Evolutionary conservation across 192 early-diverging fungal species (phyloP).

Genomic region (Chytriomyces sp.): DNA sequence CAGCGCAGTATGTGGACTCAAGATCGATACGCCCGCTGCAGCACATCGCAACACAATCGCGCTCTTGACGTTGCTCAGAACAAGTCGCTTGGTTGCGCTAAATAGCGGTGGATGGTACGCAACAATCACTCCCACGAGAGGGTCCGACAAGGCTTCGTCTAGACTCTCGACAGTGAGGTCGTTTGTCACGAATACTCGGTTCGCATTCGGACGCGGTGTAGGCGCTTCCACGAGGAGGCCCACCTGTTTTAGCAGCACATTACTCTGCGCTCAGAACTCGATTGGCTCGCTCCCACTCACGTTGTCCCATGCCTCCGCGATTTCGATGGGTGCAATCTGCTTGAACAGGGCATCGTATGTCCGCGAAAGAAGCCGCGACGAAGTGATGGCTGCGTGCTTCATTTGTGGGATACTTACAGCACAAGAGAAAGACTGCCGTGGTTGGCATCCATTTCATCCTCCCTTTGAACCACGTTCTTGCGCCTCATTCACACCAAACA

Average conservation of each 20-base stretch:
- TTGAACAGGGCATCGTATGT: slow-evolving; percentile 1
- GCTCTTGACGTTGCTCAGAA: slow-evolving; percentile 77
- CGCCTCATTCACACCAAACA: too few species aligned
- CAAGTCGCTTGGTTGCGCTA: slow-evolving; percentile 76
- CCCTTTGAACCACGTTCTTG: too few species aligned
- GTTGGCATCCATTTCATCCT: too few species aligned
- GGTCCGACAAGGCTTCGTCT: slow-evolving; percentile 76
- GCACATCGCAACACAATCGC: slow-evolving; percentile 79
- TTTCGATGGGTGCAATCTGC: slow-evolving; percentile 11
- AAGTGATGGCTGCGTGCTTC: not conserved
- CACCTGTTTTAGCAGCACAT: slow-evolving; percentile 37
- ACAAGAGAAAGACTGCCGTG: too few species aligned
- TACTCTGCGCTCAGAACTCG: not conserved
- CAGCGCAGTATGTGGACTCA: slow-evolving; percentile 88
- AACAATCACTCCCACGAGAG: slow-evolving; percentile 82
- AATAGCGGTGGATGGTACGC: slow-evolving; percentile 96
- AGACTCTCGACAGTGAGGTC: slow-evolving; percentile 82
- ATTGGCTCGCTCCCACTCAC: not conserved
- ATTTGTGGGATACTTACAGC: too few species aligned
- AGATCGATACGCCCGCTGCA: slow-evolving; percentile 77
- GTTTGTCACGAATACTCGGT: slow-evolving; percentile 87
- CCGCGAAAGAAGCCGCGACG: slow-evolving; percentile 15
- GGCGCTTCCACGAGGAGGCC: slow-evolving; percentile 90
- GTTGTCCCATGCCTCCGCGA: slow-evolving; percentile 39
- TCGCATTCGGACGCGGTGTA: slow-evolving; percentile 70